phyloP scores from a whole-genome alignment of 2,329 filamentous ascomycete species.

The Talaromyces sp. region DNA sequence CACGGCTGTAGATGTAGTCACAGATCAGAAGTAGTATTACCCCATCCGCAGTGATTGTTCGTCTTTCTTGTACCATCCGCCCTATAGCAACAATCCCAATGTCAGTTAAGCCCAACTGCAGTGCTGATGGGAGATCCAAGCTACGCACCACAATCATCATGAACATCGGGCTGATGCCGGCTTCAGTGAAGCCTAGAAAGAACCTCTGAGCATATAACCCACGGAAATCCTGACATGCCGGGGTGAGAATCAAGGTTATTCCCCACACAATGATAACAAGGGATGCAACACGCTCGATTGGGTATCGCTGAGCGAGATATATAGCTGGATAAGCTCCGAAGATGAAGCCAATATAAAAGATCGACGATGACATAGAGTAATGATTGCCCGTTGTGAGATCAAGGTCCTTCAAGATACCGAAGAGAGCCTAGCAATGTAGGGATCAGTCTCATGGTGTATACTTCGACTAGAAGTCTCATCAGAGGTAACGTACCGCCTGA shows the following conservation, averaged over 20 bases:
- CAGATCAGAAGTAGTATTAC: background rate
- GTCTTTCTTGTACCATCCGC: conserved; percentile 14
- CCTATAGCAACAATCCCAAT: background rate
- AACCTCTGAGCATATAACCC: conserved; percentile 10
- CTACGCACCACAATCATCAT: conserved; percentile 11
- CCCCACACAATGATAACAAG: background rate
- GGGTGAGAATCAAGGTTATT: background rate
- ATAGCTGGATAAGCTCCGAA: conserved; percentile 10
- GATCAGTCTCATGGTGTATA: background rate
- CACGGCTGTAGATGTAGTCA: background rate
- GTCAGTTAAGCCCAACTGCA: background rate
- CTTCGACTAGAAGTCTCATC: background rate
- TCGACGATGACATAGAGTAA: conserved; percentile 2
- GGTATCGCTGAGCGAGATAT: conserved; percentile 3
- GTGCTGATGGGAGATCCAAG: background rate
- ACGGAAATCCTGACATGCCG: background rate
- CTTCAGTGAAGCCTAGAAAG: conserved; percentile 11
- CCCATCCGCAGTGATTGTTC: conserved; percentile 12
- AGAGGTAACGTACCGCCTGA: background rate
- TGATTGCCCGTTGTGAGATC: background rate
- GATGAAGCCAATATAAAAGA: conserved; percentile 10
- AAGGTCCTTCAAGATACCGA: conserved; percentile 2
- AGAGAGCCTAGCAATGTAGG: background rate
- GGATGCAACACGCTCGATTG: background rate
- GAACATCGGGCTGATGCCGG: conserved; percentile 12